Evolutionary conservation across 208 protist species (phyloP).

Genomic region (Naegleria lovaniensis): DNA sequence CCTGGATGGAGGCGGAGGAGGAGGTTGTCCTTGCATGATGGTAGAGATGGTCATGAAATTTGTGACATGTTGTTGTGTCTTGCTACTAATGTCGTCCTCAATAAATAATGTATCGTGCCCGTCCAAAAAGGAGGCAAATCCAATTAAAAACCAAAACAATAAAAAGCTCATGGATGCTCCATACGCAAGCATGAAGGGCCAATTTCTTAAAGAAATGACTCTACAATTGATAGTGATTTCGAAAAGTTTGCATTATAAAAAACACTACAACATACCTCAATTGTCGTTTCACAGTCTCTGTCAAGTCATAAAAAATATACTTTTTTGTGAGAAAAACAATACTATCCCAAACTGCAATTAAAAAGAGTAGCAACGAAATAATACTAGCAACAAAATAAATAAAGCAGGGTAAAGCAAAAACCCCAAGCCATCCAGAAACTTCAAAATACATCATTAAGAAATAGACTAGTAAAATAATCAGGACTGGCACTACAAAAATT

Average conservation of each 20-base stretch:
- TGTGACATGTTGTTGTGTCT: background rate
- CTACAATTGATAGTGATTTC: too few relatives aligned
- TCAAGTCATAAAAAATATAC: background rate
- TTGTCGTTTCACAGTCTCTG: background rate
- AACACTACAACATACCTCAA: background rate
- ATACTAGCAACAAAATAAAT: background rate
- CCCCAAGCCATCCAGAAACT: background rate
- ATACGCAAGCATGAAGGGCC: background rate
- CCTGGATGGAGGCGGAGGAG: background rate
- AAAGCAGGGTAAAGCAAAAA: background rate
- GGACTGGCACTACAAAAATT: background rate
- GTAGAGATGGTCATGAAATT: too few relatives aligned
- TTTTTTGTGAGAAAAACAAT: background rate
- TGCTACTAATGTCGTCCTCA: background rate
- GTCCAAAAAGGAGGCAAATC: background rate
- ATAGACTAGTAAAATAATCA: background rate
- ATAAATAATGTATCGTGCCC: background rate
- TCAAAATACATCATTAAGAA: background rate
- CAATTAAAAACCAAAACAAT: background rate
- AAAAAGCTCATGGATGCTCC: background rate
- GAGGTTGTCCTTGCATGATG: too few relatives aligned
- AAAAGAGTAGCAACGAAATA: background rate
- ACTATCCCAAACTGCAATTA: background rate
- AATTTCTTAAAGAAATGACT: background rate
- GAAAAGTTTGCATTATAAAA: too few relatives aligned